These are phyloP conservation scores for Excoecaria agallocha DNA, from an alignment of 345 rosid species.

Conservation along the genomic window DNA sequence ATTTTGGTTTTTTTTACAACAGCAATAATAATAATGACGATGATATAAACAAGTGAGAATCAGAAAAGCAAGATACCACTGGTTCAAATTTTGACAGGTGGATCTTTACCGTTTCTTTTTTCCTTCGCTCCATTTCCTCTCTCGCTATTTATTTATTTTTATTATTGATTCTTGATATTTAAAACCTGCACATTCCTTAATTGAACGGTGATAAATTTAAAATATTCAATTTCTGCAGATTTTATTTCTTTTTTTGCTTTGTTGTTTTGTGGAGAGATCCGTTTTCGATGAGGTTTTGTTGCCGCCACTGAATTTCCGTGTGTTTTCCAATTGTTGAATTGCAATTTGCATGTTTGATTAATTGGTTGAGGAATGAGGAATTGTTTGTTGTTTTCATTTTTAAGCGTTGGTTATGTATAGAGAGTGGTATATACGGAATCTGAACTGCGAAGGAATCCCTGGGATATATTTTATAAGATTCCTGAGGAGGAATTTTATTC, in stretches of 20 bases:
- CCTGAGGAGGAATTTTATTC: neutral
- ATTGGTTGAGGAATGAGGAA: neutral
- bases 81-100: neutral
- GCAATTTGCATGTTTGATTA: neutral
- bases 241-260: neutral
- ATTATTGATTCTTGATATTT: neutral
- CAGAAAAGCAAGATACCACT: neutral
- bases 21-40: neutral
- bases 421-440: neutral
- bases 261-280: neutral
- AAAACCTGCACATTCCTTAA: neutral
- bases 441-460: neutral
- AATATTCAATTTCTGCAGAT: no score
- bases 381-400: neutral
- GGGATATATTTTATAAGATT: neutral
- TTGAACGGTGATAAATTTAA: no score
- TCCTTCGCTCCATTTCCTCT: neutral
- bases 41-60: neutral
- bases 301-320: neutral
- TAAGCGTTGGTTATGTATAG: no score
- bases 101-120: neutral
- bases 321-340: neutral
- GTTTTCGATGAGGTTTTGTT: neutral
- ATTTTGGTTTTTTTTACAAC: no score
- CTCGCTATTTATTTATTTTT: neutral